A percentile compares a stretch with the other conserved stretches of the same genome.
Evolutionary conservation across 2,329 filamentous ascomycete genomes (phyloP).

Genomic region (Epichloe hybrida): DNA sequence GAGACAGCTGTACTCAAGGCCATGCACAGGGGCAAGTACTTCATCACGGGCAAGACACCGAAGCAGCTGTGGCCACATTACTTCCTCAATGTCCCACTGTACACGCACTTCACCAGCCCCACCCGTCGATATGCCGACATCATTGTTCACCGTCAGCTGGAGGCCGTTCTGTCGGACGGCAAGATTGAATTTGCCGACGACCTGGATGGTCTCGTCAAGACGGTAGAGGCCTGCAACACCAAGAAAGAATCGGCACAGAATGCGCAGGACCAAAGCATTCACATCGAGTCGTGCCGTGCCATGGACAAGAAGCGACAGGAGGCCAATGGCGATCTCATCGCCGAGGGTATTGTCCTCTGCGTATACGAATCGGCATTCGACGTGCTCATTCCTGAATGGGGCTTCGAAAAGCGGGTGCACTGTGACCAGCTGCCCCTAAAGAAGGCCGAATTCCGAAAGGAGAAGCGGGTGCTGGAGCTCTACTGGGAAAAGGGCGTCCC

Average conservation of each 20-base stretch:
- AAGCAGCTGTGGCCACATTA: slow-evolving; percentile 79
- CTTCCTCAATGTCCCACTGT: slow-evolving; percentile 79
- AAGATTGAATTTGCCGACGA: slow-evolving; percentile 80
- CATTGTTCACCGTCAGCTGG: slow-evolving; percentile 87
- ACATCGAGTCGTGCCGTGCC: slow-evolving; percentile 90
- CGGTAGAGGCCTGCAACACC: slow-evolving; percentile 88
- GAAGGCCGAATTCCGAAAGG: slow-evolving; percentile 99
- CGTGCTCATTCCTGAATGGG: slow-evolving; percentile 93
- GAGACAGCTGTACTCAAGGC: slow-evolving; percentile 90
- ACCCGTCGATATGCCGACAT: slow-evolving; percentile 91
- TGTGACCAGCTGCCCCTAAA: slow-evolving; percentile 95
- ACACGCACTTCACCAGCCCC: slow-evolving; percentile 95
- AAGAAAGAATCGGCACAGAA: slow-evolving; percentile 98
- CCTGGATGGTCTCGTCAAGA: slow-evolving; percentile 77
- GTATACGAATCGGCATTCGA: slow-evolving; percentile 99
- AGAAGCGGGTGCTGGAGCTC: slow-evolving; percentile 82
- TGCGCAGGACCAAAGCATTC: slow-evolving; percentile 95
- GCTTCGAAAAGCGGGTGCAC: slow-evolving; percentile 98
- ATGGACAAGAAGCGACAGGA: slow-evolving; percentile 90
- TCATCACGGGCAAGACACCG: slow-evolving; percentile 64
- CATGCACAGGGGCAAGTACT: slow-evolving; percentile 95
- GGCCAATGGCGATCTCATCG: slow-evolving; percentile 79
- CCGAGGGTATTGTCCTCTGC: slow-evolving; percentile 88
- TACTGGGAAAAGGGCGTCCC: slow-evolving; percentile 99
- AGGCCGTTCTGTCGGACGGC: slow-evolving; percentile 70